Base-by-base conservation (phyloP, 164 flowering plant genomes). In the Tetrastigma voinierianum region DNA sequence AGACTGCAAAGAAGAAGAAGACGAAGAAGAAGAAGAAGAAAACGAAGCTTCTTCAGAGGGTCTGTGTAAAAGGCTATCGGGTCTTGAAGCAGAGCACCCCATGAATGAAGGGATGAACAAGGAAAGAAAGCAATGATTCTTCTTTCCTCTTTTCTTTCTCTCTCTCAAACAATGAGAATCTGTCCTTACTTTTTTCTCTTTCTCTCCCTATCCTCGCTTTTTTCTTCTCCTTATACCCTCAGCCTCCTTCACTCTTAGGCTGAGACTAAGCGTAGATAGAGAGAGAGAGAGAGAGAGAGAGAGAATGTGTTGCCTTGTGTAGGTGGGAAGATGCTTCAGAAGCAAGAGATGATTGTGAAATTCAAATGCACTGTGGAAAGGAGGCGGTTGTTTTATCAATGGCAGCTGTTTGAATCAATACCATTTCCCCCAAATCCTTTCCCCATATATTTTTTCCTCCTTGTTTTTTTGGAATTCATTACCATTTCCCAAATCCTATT, bases 31-130 rank as follows among this genome's bases (percentile, higher is more conserved):
- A 19, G 68, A 57, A 44, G 65, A n/a, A 40, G 70, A 51, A 17
- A 23, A 23, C 15, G 54, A 17, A 15, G 51, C 51, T 4, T 70
- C 51, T 60, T 65, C 73, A 19, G 25, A 2, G 47, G 44, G 16
- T 21, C 56, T 65, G 46, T 72, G 16, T 61, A 60, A n/a, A 43
- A 57, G 55, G 49, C 73, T 61, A 20, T 52, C 45, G 65, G 77
- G 68, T 67, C 67, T 76, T 21, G 89, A 85, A 59, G 74, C 77
- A 60, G 92, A 79, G 69, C 86, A 83, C 45, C 88, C 88, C 87
- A 83, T 84, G 75, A 79, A 63, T 53, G 62, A 51, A 13, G n/a
- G 21, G 60, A 60, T 18, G 24, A 20, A 17, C 19, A 43, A 18
- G 46, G 54, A 57, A 7, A 43, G 18, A 32, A 32, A 32, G 40